Conservation (phyloP, 345 rosid genomes). For the Cardamine chenopodiifolia region DNA sequence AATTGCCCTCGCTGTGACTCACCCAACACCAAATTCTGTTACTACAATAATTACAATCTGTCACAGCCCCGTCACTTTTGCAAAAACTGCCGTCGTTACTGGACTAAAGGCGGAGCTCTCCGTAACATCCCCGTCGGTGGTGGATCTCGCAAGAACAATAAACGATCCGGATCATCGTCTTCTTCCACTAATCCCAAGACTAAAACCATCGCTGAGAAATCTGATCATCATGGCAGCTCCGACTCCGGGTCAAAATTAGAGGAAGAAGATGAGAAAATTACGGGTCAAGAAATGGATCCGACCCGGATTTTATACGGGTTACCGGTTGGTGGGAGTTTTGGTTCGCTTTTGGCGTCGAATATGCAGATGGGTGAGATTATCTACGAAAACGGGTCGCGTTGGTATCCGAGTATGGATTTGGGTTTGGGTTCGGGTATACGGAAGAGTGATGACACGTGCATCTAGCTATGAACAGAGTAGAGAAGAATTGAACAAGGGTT, state of each 20-base stretch:
- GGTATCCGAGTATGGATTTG: constrained; percentile 43
- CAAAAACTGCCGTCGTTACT: constrained; percentile 87
- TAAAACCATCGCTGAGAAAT: constrained; percentile 39
- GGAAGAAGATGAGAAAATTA: neutral
- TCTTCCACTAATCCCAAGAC: constrained; percentile 41
- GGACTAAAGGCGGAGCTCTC: constrained; percentile 95
- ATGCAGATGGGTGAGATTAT: constrained; percentile 49
- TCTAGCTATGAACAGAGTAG: constrained; percentile 53
- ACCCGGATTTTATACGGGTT: constrained; percentile 51
- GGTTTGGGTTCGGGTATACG: constrained; percentile 41
- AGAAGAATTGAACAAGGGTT: constrained; percentile 32
- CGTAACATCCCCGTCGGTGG: constrained; percentile 96
- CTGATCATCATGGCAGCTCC: constrained; percentile 13
- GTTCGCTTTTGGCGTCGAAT: constrained; percentile 58
- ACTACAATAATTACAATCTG: constrained; percentile 92
- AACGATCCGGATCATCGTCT: constrained; percentile 45
- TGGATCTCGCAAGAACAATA: constrained; percentile 66
- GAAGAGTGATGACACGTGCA: constrained; percentile 52
- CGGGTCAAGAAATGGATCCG: constrained; percentile 45
- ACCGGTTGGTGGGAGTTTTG: constrained; percentile 56
- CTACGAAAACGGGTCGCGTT: constrained; percentile 49
- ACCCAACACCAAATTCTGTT: constrained; percentile 88
- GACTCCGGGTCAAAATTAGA: constrained; percentile 12
- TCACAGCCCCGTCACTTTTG: constrained; percentile 88
- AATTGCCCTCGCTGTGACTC: constrained; percentile 81